Base-by-base conservation (phyloP, 2,329 filamentous ascomycete species). In the Trichothecium roseum region DNA sequence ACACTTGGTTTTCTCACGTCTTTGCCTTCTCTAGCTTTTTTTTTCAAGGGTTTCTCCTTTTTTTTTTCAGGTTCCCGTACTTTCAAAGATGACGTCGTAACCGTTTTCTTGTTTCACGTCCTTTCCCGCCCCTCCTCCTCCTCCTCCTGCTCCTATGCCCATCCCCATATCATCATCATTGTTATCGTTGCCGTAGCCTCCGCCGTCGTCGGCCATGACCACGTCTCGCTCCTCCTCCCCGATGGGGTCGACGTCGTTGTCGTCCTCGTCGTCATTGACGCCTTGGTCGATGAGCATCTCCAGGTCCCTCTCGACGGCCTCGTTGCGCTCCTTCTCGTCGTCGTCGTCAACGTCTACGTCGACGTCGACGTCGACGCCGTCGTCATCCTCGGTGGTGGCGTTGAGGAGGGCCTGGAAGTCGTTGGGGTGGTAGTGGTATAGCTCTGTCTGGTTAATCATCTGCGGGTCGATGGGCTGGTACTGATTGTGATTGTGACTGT, bases 401-500 rank as follows among this genome's bases (percentile, higher is more conserved):
- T 68, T 63, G 3, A 75, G 62, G 2, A 75, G 52, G 1, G 68
- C 67, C 37, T 74, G 69, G 45, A 75, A 73, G 30, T 72, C 64
- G 1, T 39, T 28, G 4, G 66, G 55, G 18, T 69, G 63, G 4
- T 59, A 47, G 37, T 59, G 52, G 43, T 60, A 57, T 33, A 62
- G 53, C 35, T 60, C 57, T 15, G 24, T 15, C 8, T 37, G 63
- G 31, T 59, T 65, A 45, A 74, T 74, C 36, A 75, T 74, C 44
- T 71, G 69, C n/a, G 72, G 71, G 47, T 76, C 71, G 50, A 76
- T 74, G 18, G 70, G 72, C 36, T 73, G 68, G 48, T 69, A 70
- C 18, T 54, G 42, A 17, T 52, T 41, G 22, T 46, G 40, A 22
- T 45, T 47, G 18, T 45, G 40, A 32, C 51, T 48, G 32, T 50